These are phyloP conservation scores for Purpureocillium takamizusanense DNA, from an alignment of 2,329 filamentous ascomycete genomes.

Conservation along the genomic window DNA sequence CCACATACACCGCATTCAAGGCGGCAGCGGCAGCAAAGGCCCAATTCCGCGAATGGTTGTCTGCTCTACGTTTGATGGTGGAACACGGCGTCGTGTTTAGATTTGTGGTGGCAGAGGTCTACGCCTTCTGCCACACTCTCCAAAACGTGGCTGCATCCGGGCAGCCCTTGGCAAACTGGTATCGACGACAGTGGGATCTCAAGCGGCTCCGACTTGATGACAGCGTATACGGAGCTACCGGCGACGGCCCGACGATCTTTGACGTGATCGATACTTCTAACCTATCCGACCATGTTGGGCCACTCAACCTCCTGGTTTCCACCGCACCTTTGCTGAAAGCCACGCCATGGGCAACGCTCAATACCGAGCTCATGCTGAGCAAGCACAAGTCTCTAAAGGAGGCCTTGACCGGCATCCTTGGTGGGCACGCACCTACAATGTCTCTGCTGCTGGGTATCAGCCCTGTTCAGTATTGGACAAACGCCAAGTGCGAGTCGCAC, in stretches of 20 bases:
- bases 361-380: conserved; percentile 36
- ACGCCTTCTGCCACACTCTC: conserved; percentile 43
- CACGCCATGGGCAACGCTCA: conserved; percentile 34
- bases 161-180: conserved; percentile 27
- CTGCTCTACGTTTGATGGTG: conserved; percentile 25
- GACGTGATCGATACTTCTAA: conserved; percentile 48
- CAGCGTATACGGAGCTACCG: conserved; percentile 25
- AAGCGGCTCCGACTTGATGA: conserved; percentile 31
- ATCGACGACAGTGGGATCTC: conserved; percentile 29
- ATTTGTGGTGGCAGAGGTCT: conserved; percentile 36
- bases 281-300: conserved; percentile 28
- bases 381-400: conserved; percentile 12
- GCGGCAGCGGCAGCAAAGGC: conserved; percentile 25
- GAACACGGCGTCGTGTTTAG: conserved; percentile 28
- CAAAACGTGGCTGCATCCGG: conserved; percentile 26
- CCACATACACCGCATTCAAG: conserved; percentile 8
- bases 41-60: conserved; percentile 38
- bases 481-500: conserved; percentile 29
- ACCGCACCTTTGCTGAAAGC: conserved; percentile 36
- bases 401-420: conserved; percentile 31
- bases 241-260: conserved; percentile 32
- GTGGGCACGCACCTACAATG: conserved; percentile 35
- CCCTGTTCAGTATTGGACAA: conserved; percentile 41
- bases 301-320: conserved; percentile 29
- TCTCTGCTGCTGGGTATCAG: conserved; percentile 41